These are phyloP conservation scores for Polyplosphaeria fusca DNA, from an alignment of 495 filamentous ascomycete genomes.

Conservation along the genomic window DNA sequence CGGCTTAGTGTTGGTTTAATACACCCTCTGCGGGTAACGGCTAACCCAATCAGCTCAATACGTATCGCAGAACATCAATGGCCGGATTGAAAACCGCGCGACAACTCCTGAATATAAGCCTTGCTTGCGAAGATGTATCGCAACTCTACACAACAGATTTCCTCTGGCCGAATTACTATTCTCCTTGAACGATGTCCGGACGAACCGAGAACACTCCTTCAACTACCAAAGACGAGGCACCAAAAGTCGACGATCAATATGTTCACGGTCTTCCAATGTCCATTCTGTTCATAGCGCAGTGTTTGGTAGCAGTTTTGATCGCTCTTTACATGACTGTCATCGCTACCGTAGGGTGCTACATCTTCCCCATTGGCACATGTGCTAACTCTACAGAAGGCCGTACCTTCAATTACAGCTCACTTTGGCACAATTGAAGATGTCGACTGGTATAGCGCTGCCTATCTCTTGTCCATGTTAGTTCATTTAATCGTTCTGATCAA, in stretches of 20 bases:
- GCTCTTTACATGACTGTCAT: background rate
- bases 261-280: background rate
- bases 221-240: too few relatives aligned
- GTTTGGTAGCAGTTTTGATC: background rate
- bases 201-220: too few relatives aligned
- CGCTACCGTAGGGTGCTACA: background rate
- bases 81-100: too few relatives aligned
- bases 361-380: background rate
- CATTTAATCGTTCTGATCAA: too few relatives aligned
- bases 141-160: too few relatives aligned
- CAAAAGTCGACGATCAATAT: too few relatives aligned
- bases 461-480: slow-evolving; percentile 5
- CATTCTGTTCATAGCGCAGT: background rate
- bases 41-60: background rate
- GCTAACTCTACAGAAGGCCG: too few relatives aligned
- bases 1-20: background rate
- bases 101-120: too few relatives aligned
- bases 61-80: background rate
- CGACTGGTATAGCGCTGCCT: slow-evolving; percentile 60
- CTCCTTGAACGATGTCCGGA: too few relatives aligned
- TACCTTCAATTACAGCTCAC: slow-evolving; percentile 73
- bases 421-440: slow-evolving; percentile 72
- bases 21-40: background rate
- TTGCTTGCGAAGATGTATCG: too few relatives aligned
- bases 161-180: too few relatives aligned